Evolutionary conservation across 306 rosid species (phyloP).

Genomic region (Betula pendula): DNA sequence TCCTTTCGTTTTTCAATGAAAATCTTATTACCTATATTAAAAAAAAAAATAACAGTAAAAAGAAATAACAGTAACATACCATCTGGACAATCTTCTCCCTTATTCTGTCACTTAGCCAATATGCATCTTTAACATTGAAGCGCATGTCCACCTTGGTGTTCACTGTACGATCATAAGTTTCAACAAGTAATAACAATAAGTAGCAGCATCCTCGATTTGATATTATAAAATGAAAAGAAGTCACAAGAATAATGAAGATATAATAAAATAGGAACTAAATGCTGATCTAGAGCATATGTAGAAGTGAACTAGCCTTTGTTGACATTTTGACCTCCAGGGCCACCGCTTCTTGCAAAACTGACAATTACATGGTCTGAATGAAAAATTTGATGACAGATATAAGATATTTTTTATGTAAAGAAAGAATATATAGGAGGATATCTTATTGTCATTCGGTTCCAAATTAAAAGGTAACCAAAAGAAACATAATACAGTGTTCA

Average conservation of each 20-base stretch:
- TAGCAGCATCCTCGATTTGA: slow-evolving; percentile 12
- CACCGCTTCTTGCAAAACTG: slow-evolving; percentile 90
- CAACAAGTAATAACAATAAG: slow-evolving; percentile 5
- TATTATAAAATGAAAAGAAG: background rate
- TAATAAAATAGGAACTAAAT: background rate
- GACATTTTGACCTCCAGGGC: slow-evolving; percentile 97
- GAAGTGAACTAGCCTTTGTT: slow-evolving; percentile 63
- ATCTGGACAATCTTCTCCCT: slow-evolving; percentile 78
- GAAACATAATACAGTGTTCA: background rate
- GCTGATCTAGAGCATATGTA: background rate
- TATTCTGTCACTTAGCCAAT: slow-evolving; percentile 78
- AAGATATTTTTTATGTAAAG: background rate
- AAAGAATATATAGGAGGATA: background rate
- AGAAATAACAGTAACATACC: slow-evolving; percentile 44
- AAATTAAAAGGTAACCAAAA: background rate
- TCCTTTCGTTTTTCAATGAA: background rate
- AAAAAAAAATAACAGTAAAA: background rate
- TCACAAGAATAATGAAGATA: background rate
- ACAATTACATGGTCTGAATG: slow-evolving; percentile 73
- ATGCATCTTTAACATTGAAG: slow-evolving; percentile 72
- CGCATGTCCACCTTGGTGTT: slow-evolving; percentile 99
- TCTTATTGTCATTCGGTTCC: background rate
- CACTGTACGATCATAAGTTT: slow-evolving; percentile 48
- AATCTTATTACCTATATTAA: background rate
- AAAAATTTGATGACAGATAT: background rate